Conservation (phyloP, 1,284 basidiomycete genomes). For the Termitomyces sp. region DNA sequence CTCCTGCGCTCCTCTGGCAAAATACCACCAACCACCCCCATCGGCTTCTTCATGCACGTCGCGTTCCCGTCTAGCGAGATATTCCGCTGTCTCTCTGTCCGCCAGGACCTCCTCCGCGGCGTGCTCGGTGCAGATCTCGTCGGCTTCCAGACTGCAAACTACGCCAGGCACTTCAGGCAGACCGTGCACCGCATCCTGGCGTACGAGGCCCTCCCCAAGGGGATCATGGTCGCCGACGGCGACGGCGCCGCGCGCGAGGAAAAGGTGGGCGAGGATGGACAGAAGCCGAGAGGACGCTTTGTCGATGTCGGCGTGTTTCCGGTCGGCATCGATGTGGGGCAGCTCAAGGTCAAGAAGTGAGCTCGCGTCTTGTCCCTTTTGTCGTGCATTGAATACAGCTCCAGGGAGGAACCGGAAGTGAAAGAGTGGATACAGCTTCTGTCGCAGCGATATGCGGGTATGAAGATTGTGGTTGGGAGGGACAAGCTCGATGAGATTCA, state of each 20-base stretch:
- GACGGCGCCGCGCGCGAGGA: slow-evolving; percentile 22
- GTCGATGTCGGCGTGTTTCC: slow-evolving; percentile 85
- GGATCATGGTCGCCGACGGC: slow-evolving; percentile 56
- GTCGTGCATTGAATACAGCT: background rate
- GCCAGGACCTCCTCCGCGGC: slow-evolving; percentile 63
- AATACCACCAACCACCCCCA: slow-evolving; percentile 57
- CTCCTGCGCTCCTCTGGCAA: slow-evolving; percentile 56
- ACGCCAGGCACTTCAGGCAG: slow-evolving; percentile 75
- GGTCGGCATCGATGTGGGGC: slow-evolving; percentile 82
- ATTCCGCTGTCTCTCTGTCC: slow-evolving; percentile 75
- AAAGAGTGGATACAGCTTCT: slow-evolving; percentile 76
- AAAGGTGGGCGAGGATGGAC: slow-evolving; percentile 18
- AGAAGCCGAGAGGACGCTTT: slow-evolving; percentile 45
- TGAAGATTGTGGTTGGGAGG: slow-evolving; percentile 82
- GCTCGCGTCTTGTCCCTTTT: slow-evolving; percentile 19
- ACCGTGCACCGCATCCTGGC: slow-evolving; percentile 80
- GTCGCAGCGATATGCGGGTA: slow-evolving; percentile 74
- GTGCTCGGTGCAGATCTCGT: slow-evolving; percentile 60
- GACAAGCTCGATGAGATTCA: slow-evolving; percentile 88
- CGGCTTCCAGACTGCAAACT: slow-evolving; percentile 85
- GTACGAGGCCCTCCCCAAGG: slow-evolving; percentile 79
- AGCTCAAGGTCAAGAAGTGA: slow-evolving; percentile 64
- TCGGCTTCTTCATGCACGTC: slow-evolving; percentile 88
- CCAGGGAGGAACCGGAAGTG: slow-evolving; percentile 75
- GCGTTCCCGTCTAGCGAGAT: slow-evolving; percentile 87